phyloP scores from a whole-genome alignment of 2,329 filamentous ascomycete species.

The Aspergillus sp. region DNA sequence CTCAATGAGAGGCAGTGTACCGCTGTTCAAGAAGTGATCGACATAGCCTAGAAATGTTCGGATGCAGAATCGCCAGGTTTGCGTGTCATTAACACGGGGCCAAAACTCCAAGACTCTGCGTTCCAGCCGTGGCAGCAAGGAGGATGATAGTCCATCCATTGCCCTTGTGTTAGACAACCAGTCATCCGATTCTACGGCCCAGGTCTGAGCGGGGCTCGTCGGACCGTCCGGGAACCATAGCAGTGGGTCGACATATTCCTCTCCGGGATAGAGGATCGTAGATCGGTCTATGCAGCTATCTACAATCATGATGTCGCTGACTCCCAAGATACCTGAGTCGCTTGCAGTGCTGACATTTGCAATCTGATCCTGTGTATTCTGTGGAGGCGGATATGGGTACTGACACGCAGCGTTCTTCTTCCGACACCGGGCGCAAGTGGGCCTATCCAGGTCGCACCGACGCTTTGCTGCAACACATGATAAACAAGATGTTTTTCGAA shows the following conservation, averaged over 20 bases:
- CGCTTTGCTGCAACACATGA: slow-evolving; percentile 10
- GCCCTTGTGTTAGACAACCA: background rate
- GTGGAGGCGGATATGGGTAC: slow-evolving; percentile 10
- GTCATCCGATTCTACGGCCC: background rate
- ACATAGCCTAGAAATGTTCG: background rate
- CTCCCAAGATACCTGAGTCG: background rate
- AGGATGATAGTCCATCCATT: background rate
- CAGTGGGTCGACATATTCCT: too few species aligned
- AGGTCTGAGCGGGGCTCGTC: too few species aligned
- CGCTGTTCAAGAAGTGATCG: background rate
- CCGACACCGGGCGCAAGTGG: slow-evolving; percentile 7
- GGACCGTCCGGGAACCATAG: background rate
- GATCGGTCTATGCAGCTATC: background rate
- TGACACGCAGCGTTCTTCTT: background rate
- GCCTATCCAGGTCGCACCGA: background rate
- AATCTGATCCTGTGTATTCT: too few species aligned
- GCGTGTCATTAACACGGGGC: slow-evolving; percentile 2
- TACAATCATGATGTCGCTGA: background rate
- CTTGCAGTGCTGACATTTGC: background rate
- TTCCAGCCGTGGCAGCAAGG: background rate
- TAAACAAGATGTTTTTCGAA: slow-evolving; percentile 5
- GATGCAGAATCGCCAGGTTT: slow-evolving; percentile 7
- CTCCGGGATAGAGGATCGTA: too few species aligned
- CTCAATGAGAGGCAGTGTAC: background rate
- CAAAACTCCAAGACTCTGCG: slow-evolving; percentile 8